Conservation (phyloP, 2,329 filamentous ascomycete species). For the Pseudocercospora crystallina region DNA sequence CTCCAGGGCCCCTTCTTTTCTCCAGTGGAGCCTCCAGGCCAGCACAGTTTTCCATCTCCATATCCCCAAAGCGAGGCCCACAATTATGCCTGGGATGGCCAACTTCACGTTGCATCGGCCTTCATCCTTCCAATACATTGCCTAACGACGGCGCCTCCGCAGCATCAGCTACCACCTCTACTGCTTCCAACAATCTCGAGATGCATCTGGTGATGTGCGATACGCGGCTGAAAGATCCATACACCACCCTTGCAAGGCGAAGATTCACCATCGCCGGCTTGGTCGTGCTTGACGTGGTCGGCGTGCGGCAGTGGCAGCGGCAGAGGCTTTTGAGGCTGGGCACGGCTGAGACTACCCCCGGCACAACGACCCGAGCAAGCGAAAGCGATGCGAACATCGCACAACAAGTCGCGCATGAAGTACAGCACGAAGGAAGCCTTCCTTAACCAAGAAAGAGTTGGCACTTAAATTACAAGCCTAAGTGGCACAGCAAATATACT, state of each 20-base stretch:
- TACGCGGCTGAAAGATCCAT: background rate
- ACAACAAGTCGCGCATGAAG: background rate
- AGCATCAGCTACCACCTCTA: no score
- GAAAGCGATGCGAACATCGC: background rate
- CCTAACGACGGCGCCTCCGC: no score
- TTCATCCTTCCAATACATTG: background rate
- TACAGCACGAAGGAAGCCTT: background rate
- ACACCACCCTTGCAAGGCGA: background rate
- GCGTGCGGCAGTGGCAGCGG: background rate
- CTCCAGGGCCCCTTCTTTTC: background rate
- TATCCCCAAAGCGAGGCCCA: background rate
- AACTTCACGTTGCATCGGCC: background rate
- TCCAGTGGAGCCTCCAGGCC: conserved; percentile 4
- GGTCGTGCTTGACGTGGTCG: background rate
- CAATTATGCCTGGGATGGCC: background rate
- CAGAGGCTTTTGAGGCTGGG: conserved; percentile 2
- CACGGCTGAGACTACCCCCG: background rate
- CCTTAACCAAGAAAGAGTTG: background rate
- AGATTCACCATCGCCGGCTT: background rate
- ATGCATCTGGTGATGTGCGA: background rate
- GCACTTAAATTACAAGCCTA: background rate
- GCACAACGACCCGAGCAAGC: background rate
- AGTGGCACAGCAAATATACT: background rate
- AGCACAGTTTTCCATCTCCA: background rate
- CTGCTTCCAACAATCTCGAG: background rate